Evolutionary conservation across 2,329 filamentous ascomycete genomes (phyloP), one percentile per base, ranked within the genome.

Genomic region (Trichoderma polysporum): DNA sequence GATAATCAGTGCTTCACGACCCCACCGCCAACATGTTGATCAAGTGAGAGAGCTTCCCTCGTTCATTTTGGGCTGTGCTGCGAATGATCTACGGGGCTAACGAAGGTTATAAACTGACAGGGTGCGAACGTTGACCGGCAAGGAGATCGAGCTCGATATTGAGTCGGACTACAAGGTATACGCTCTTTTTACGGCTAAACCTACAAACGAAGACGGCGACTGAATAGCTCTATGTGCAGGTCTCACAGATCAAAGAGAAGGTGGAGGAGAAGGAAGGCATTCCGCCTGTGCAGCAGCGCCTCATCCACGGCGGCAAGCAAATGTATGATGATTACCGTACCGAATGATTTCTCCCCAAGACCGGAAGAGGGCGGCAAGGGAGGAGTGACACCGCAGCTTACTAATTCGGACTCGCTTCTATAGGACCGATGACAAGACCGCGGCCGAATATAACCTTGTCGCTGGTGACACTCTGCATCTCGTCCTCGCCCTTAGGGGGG

Each of bases 231-330:
- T 22, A 31, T 17, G 33, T 35, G 57, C 71, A 97, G 93, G 92
- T 98, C 73, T 90, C 91, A 47, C 90, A 94, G 79, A 98, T 99
- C 85, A 99, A 99, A 86, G 95, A 98, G 82, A 94, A 94, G 75
- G 95, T 99, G 66, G 95, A 99, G 81, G 95, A 99, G 84, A 98
- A 98, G 82, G 95, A 98, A 78, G 95, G 95, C 66, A 99, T 99
- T 74, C 94, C 95, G 50, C 95, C 95, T 1, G 93, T 95, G 19
- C 95, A 99, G 82, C 95, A 99, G 81, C 90, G 95, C 68, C 84
- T 99, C 71, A 99, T 99, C 76, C 97, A 91, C 77, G 93, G 94
- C 63, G 95, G 95, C 75, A 99, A 99, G 84, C 95, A 99, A 79
- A 97, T 99, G 95, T 97, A 82, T 69, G 84, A 29, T n/a, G n/a